Percentiles rank a stretch among this genome's conserved stretches.
phyloP scores from a whole-genome alignment of 257 asterid species.

The Solanum medicagineum region DNA sequence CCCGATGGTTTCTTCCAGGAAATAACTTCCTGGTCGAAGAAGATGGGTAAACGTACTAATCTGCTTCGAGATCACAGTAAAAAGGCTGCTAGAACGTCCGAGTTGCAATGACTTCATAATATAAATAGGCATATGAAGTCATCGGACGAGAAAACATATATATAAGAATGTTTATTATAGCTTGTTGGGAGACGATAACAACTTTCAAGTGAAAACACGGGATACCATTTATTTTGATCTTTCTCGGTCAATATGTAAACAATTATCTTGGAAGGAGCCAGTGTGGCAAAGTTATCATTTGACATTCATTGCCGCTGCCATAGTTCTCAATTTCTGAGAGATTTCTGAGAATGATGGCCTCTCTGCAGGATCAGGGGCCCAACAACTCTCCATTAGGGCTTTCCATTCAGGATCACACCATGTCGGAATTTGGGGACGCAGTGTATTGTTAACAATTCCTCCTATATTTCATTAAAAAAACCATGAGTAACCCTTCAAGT shows the following conservation, averaged over 20 bases:
- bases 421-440: conserved; percentile 88
- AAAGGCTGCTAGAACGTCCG: background rate
- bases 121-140: background rate
- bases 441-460: conserved; percentile 79
- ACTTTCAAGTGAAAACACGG: background rate
- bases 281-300: conserved; percentile 29
- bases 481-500: background rate
- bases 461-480: conserved; percentile 25
- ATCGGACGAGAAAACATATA: background rate
- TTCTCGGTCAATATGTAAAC: background rate
- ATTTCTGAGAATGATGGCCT: conserved; percentile 91
- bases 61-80: background rate
- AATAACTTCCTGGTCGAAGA: background rate
- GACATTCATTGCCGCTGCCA: conserved; percentile 95
- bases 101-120: background rate
- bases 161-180: background rate
- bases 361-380: conserved; percentile 65
- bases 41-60: background rate
- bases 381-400: conserved; percentile 81
- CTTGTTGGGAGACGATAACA: background rate
- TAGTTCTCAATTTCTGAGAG: conserved; percentile 77
- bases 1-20: background rate
- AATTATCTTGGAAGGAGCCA: background rate
- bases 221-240: conserved; percentile 10
- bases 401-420: conserved; percentile 99